Conservation (phyloP, 257 asterid genomes). For the Przewalskia tangutica region DNA sequence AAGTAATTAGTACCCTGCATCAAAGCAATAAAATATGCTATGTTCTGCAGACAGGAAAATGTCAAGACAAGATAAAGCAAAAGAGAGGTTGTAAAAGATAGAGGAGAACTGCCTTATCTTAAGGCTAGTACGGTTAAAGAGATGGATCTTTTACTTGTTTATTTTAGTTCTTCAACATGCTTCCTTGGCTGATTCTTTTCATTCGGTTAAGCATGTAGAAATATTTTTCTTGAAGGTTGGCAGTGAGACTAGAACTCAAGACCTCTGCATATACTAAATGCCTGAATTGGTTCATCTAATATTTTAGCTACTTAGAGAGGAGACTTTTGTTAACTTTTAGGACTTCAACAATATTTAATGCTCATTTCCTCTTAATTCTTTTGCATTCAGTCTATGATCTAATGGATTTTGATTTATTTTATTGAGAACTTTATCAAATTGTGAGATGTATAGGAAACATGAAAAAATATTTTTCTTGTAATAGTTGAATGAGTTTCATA, state of each 20-base stretch:
- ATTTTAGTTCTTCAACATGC: neutral
- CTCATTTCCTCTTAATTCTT: neutral
- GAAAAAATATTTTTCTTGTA: neutral
- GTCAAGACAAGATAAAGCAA: neutral
- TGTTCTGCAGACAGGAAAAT: neutral
- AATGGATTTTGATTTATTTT: neutral
- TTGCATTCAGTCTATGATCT: neutral
- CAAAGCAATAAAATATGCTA: neutral
- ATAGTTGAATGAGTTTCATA: neutral
- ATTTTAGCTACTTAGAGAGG: neutral
- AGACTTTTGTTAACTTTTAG: neutral
- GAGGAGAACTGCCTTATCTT: slow-evolving; percentile 2
- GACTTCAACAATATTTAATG: neutral
- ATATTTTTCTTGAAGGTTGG: neutral
- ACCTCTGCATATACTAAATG: neutral
- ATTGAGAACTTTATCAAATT: neutral
- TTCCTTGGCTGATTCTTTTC: neutral
- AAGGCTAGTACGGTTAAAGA: neutral
- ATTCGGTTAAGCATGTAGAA: neutral
- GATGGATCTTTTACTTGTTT: neutral
- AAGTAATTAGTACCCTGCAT: neutral
- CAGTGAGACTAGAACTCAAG: neutral
- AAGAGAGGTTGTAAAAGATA: neutral
- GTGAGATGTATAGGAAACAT: neutral
- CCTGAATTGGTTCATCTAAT: neutral